These are phyloP conservation scores for Primulina huaijiensis DNA, from an alignment of 257 asterid species.

Conservation along the genomic window DNA sequence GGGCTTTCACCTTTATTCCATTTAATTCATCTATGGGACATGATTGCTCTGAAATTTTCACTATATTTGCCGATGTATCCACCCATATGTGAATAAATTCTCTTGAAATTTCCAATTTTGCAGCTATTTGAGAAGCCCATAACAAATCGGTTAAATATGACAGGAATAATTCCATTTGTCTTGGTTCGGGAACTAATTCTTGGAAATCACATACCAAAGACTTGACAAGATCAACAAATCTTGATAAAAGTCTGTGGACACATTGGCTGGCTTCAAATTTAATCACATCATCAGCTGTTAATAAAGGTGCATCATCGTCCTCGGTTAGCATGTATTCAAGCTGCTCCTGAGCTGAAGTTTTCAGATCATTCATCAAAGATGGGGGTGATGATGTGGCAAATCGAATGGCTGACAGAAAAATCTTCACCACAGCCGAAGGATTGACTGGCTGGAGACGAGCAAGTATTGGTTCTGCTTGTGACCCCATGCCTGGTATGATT, in stretches of 20 bases:
- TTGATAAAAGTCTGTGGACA: slow-evolving; percentile 36
- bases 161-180: slow-evolving; percentile 36
- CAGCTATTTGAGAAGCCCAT: slow-evolving; percentile 70
- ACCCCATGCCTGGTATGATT: slow-evolving; percentile 65
- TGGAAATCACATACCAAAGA: slow-evolving; percentile 41
- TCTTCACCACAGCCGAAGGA: slow-evolving; percentile 39
- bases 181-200: slow-evolving; percentile 34
- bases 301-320: slow-evolving; percentile 81
- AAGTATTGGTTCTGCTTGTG: slow-evolving; percentile 55
- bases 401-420: slow-evolving; percentile 60
- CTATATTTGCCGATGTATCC: slow-evolving; percentile 47
- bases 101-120: slow-evolving; percentile 53
- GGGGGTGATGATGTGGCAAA: slow-evolving; percentile 75
- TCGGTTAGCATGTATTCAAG: slow-evolving; percentile 86
- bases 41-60: slow-evolving; percentile 39
- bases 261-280: slow-evolving; percentile 51
- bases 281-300: slow-evolving; percentile 49
- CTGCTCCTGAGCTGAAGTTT: slow-evolving; percentile 81
- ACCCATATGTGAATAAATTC: slow-evolving; percentile 61
- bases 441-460: slow-evolving; percentile 82
- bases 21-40: slow-evolving; percentile 24
- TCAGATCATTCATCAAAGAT: slow-evolving; percentile 50
- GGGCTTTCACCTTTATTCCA: slow-evolving; percentile 44
- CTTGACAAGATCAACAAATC: slow-evolving; percentile 47
- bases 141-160: slow-evolving; percentile 50